phyloP scores from a whole-genome alignment of 352 stramenopile genomes.

The Globisporangium cystogenes region DNA sequence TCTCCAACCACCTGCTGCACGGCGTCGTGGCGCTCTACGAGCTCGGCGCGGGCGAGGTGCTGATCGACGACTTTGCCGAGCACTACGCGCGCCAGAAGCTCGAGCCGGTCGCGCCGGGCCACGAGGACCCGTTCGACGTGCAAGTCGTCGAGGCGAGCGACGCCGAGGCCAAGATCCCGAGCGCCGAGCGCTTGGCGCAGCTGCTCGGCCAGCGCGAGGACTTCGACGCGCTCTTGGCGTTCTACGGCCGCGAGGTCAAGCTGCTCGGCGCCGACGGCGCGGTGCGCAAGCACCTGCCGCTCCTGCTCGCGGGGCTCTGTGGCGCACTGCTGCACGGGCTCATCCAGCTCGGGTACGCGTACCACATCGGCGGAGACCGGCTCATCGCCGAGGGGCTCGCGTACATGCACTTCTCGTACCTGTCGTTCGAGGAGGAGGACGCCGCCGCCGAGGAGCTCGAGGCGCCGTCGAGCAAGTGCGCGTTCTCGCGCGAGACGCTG shows the following conservation, averaged over 20 bases:
- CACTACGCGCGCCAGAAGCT: slow-evolving; percentile 23
- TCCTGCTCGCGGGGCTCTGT: slow-evolving; percentile 19
- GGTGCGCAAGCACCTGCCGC: slow-evolving; percentile 21
- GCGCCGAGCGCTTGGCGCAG: slow-evolving; percentile 6
- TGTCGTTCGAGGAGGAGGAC: slow-evolving; percentile 18
- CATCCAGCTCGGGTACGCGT: slow-evolving; percentile 34
- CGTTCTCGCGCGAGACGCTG: slow-evolving; percentile 16
- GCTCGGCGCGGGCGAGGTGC: slow-evolving; percentile 15
- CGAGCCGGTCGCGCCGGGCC: neutral
- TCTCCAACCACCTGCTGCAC: slow-evolving; percentile 34
- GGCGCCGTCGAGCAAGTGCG: neutral
- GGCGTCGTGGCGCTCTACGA: slow-evolving; percentile 24
- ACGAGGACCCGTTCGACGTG: slow-evolving; percentile 10
- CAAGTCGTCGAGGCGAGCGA: slow-evolving; percentile 1
- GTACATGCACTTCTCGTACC: slow-evolving; percentile 31
- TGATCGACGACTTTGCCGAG: slow-evolving; percentile 18
- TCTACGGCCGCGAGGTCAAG: slow-evolving; percentile 28
- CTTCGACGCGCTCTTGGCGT: slow-evolving; percentile 26
- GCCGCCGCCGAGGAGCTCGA: slow-evolving; percentile 1
- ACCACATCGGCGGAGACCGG: slow-evolving; percentile 20
- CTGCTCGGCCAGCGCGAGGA: slow-evolving; percentile 20
- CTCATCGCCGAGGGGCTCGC: slow-evolving; percentile 24
- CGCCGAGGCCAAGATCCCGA: neutral
- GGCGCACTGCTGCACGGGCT: slow-evolving; percentile 28
- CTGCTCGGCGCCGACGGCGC: slow-evolving; percentile 15